Evolutionary conservation across 805 yeast species (phyloP).

Genomic region (Starmerella potacharoeniae): DNA sequence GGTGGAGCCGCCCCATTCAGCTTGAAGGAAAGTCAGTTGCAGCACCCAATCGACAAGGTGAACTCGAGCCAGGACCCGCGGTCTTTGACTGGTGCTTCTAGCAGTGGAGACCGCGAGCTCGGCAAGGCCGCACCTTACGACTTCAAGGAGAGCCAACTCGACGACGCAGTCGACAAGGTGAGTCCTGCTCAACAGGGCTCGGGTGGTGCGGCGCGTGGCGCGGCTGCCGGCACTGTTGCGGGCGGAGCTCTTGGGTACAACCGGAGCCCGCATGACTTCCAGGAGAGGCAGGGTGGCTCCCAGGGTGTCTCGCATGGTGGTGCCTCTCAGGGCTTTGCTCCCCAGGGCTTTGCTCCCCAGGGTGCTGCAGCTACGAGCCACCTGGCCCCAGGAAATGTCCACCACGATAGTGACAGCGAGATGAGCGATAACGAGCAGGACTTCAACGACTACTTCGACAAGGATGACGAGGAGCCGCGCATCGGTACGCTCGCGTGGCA

Average conservation of each 20-base stretch:
- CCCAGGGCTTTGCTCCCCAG: neutral
- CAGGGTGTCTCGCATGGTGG: too few relatives aligned
- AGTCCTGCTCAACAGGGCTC: neutral
- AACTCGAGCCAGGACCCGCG: neutral
- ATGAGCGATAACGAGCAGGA: constrained; percentile 16
- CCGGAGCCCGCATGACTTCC: neutral
- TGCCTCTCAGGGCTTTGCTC: neutral
- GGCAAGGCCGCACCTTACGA: too few relatives aligned
- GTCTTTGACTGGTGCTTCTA: too few relatives aligned
- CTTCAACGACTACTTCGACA: neutral
- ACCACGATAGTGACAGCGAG: constrained; percentile 15
- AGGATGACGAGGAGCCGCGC: neutral
- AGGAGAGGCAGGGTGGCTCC: neutral
- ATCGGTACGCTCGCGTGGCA: constrained; percentile 19
- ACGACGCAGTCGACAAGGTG: too few relatives aligned
- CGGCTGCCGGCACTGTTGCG: neutral
- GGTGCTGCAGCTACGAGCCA: neutral
- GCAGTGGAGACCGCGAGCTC: too few relatives aligned
- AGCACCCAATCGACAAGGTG: neutral
- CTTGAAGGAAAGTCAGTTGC: neutral
- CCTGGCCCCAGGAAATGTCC: neutral
- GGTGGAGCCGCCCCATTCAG: neutral
- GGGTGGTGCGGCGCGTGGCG: neutral
- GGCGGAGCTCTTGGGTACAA: neutral
- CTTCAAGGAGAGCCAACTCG: too few relatives aligned